Evolutionary conservation across 2,329 filamentous ascomycete species (phyloP).

Genomic region (Xylariaceae sp.): DNA sequence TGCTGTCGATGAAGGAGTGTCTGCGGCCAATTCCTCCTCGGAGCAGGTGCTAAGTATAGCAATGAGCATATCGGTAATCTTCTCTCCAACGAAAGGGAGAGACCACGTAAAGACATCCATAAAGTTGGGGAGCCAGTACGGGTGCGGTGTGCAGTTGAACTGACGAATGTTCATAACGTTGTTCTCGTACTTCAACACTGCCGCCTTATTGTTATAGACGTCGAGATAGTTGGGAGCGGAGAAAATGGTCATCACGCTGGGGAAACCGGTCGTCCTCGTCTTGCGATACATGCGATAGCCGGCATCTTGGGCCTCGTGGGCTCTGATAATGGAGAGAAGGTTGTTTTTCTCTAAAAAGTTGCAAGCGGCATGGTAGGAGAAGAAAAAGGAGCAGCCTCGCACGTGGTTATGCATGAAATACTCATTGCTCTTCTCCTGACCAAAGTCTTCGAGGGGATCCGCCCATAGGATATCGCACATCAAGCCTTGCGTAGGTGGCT

Average conservation of each 20-base stretch:
- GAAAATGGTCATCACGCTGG: constrained; percentile 99
- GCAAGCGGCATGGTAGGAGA: constrained; percentile 95
- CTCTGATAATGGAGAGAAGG: constrained; percentile 90
- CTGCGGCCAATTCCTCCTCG: constrained; percentile 95
- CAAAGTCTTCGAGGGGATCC: constrained; percentile 95
- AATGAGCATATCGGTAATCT: constrained; percentile 99
- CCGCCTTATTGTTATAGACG: constrained; percentile 99
- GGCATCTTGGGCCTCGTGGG: constrained; percentile 96
- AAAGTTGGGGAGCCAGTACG: constrained; percentile 99
- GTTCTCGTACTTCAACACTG: constrained; percentile 98
- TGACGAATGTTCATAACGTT: constrained; percentile 99
- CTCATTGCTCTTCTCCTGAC: constrained; percentile 96
- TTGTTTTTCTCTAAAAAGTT: constrained; percentile 99
- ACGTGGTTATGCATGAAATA: constrained; percentile 99
- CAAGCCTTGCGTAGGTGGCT: constrained; percentile 92
- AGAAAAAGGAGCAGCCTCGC: constrained; percentile 97
- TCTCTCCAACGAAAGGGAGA: constrained; percentile 95
- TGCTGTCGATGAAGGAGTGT: constrained; percentile 66
- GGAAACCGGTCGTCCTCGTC: constrained; percentile 95
- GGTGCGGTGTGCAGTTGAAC: constrained; percentile 99
- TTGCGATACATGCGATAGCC: constrained; percentile 99
- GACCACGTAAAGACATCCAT: constrained; percentile 99
- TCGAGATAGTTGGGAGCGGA: constrained; percentile 98
- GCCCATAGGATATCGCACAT: constrained; percentile 99
- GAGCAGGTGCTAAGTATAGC: constrained; percentile 97